Evolutionary conservation across 345 rosid species (phyloP).

Genomic region (Eutrema heterophyllum): DNA sequence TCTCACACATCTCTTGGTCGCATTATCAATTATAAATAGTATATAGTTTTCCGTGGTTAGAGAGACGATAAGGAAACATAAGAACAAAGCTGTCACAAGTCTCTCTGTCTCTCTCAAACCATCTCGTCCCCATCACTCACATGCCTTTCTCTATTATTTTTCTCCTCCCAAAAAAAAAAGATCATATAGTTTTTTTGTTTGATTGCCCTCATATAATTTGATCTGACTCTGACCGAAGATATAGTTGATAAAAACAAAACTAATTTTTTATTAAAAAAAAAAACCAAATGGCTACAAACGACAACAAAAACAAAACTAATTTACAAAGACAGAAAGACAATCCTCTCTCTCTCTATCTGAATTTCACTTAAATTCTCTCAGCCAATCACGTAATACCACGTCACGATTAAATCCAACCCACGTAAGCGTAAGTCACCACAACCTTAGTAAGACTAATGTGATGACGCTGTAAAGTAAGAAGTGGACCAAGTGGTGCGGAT

Average conservation of each 20-base stretch:
- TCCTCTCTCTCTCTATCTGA: slow-evolving; percentile 10
- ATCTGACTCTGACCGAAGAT: background rate
- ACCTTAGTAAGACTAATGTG: slow-evolving; percentile 10
- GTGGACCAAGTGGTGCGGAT: background rate
- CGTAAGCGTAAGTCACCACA: slow-evolving; percentile 7
- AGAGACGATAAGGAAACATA: slow-evolving; percentile 25
- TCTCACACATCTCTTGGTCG: slow-evolving; percentile 11
- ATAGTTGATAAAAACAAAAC: background rate
- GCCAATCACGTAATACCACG: slow-evolving; percentile 11
- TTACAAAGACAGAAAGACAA: slow-evolving; percentile 24
- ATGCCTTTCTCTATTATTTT: slow-evolving; percentile 30
- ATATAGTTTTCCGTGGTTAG: background rate
- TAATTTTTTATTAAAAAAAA: background rate
- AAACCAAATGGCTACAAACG: slow-evolving; percentile 8
- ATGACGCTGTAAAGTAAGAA: slow-evolving; percentile 17
- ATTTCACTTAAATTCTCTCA: background rate
- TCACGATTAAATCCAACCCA: slow-evolving; percentile 8
- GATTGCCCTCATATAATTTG: background rate
- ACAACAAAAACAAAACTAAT: slow-evolving; percentile 20
- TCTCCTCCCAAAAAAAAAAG: background rate
- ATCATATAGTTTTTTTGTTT: background rate
- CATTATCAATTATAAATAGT: slow-evolving; percentile 10
- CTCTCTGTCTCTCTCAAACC: slow-evolving; percentile 32
- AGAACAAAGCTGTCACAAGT: slow-evolving; percentile 32
- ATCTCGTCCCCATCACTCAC: slow-evolving; percentile 38